phyloP scores from a whole-genome alignment of 306 rosid species.

The Cucumis sativus region DNA sequence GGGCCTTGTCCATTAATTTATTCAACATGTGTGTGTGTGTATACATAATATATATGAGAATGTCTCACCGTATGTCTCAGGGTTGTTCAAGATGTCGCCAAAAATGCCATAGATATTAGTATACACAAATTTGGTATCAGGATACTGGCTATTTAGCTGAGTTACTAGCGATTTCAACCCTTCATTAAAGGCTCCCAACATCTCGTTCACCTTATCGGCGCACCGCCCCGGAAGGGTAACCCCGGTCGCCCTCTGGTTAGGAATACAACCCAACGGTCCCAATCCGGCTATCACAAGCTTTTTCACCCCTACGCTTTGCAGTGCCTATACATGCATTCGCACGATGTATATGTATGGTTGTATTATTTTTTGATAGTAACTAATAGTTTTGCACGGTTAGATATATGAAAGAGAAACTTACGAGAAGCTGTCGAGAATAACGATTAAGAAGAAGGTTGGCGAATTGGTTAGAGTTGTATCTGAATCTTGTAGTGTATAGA shows the following conservation, averaged over 20 bases:
- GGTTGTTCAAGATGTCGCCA: slow-evolving; percentile 65
- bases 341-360: not conserved
- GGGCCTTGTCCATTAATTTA: too few species aligned
- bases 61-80: slow-evolving; percentile 38
- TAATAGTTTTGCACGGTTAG: too few species aligned
- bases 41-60: too few species aligned
- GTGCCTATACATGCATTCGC: not conserved
- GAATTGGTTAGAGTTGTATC: slow-evolving; percentile 31
- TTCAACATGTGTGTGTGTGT: too few species aligned
- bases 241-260: slow-evolving; percentile 37
- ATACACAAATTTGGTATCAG: slow-evolving; percentile 36
- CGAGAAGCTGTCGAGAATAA: slow-evolving; percentile 36
- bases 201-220: slow-evolving; percentile 42
- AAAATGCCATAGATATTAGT: slow-evolving; percentile 40
- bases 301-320: slow-evolving; percentile 40
- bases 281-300: slow-evolving; percentile 55
- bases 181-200: slow-evolving; percentile 45
- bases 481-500: slow-evolving; percentile 27
- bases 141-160: slow-evolving; percentile 32
- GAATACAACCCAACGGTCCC: slow-evolving; percentile 82
- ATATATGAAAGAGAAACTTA: not conserved
- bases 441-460: slow-evolving; percentile 52
- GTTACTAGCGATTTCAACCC: slow-evolving; percentile 47
- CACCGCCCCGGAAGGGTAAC: slow-evolving; percentile 43
- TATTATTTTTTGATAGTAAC: too few species aligned